Conservation (phyloP, 2,329 filamentous ascomycete species). For the Ophiocordyceps unilateralis region DNA sequence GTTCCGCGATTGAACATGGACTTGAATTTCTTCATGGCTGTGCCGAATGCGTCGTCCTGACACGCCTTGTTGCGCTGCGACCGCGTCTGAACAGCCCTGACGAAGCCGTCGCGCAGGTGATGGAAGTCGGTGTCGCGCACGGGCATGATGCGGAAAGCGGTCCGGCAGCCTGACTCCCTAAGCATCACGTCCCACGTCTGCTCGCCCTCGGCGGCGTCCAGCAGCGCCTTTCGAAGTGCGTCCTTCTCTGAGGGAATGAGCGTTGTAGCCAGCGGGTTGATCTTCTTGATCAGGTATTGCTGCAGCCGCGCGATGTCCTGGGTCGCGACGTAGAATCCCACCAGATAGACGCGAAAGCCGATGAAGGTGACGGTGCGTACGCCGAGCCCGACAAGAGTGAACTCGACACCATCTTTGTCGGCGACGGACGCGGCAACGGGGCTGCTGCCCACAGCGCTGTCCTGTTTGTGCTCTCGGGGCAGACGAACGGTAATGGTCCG, state of each 20-base stretch:
- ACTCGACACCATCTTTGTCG: constrained; percentile 41
- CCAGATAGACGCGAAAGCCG: constrained; percentile 81
- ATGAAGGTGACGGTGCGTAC: constrained; percentile 83
- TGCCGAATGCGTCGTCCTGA: constrained; percentile 60
- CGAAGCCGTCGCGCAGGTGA: constrained; percentile 81
- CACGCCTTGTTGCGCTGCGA: constrained; percentile 39
- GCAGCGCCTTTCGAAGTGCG: constrained; percentile 46
- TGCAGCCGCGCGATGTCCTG: constrained; percentile 71
- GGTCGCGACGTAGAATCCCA: constrained; percentile 80
- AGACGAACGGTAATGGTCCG: constrained; percentile 47
- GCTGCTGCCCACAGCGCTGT: constrained; percentile 1
- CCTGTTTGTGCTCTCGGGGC: constrained; percentile 8
- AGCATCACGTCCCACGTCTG: constrained; percentile 61
- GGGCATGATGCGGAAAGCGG: constrained; percentile 67
- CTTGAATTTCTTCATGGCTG: constrained; percentile 63
- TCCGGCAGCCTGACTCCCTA: constrained; percentile 49
- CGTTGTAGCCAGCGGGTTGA: constrained; percentile 65
- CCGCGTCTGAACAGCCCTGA: constrained; percentile 64
- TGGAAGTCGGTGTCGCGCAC: constrained; percentile 90
- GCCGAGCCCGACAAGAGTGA: constrained; percentile 76
- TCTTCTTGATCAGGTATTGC: constrained; percentile 53
- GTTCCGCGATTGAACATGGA: constrained; percentile 63
- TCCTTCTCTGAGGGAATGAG: constrained; percentile 71
- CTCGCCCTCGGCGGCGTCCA: constrained; percentile 52
- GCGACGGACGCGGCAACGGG: constrained; percentile 19